Evolutionary conservation across 2,329 filamentous ascomycete genomes (phyloP).

Genomic region (Microdochium trichocladiopsis): DNA sequence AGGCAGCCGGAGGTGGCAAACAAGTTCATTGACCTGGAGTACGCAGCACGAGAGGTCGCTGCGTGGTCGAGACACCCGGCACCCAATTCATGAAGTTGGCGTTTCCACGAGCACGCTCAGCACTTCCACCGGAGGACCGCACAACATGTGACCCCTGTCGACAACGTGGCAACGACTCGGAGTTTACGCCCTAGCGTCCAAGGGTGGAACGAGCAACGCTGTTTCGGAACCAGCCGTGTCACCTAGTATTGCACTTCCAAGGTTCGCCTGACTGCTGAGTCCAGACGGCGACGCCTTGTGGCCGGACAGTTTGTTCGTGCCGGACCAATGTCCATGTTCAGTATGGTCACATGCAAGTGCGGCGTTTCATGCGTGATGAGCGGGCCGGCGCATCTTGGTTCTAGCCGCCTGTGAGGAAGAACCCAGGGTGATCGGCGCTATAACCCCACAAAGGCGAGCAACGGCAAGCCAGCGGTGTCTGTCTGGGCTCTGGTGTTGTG

Average conservation of each 20-base stretch:
- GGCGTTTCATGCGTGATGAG: not conserved
- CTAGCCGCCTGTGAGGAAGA: not conserved
- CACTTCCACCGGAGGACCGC: not conserved
- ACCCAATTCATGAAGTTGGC: not conserved
- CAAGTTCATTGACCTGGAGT: not conserved
- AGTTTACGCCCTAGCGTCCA: not conserved
- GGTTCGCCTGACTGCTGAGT: not conserved
- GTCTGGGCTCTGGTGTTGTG: not conserved
- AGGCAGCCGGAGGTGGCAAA: not conserved
- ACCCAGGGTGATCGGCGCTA: not conserved
- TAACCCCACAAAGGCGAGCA: not conserved
- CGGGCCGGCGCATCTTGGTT: not conserved
- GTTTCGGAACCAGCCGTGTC: not conserved
- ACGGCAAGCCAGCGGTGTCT: not conserved
- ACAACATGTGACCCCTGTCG: not conserved
- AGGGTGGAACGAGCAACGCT: not conserved
- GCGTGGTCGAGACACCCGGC: not conserved
- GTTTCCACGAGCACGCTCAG: not conserved
- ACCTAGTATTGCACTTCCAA: not conserved
- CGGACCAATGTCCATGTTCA: not conserved
- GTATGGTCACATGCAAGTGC: not conserved
- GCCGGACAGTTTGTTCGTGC: not conserved
- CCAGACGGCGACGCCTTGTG: not conserved
- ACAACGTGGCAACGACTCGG: not conserved
- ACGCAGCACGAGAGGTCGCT: not conserved